Conservation (phyloP, 352 stramenopile species). For the Saprolegnia parasitica region DNA sequence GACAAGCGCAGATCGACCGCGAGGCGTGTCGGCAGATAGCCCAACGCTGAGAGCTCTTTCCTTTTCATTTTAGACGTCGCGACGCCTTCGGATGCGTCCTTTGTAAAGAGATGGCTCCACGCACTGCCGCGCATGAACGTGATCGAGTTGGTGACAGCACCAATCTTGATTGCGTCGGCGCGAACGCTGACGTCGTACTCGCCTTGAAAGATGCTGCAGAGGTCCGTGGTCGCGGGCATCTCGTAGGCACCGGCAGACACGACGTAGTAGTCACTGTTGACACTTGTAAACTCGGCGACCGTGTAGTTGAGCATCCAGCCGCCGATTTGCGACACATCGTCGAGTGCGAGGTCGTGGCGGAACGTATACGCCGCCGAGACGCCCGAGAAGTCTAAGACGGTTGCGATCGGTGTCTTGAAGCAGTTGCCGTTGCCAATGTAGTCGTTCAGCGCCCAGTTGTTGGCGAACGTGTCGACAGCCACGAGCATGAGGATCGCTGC, state of each 20-base stretch:
- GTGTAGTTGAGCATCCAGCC: neutral
- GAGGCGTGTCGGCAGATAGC: neutral
- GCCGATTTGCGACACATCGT: neutral
- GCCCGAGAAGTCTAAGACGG: neutral
- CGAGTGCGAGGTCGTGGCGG: neutral
- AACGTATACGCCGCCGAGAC: neutral
- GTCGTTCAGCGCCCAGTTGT: constrained; percentile 24
- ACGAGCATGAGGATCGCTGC: neutral
- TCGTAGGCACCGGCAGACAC: neutral
- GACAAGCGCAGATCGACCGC: neutral
- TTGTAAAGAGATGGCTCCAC: neutral
- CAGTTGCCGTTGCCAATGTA: constrained; percentile 17
- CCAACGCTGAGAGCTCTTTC: neutral
- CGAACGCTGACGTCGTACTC: neutral
- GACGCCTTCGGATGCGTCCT: neutral
- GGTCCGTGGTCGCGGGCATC: neutral
- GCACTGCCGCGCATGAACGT: constrained; percentile 21
- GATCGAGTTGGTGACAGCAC: neutral
- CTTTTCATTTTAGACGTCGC: neutral
- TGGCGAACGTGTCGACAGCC: neutral
- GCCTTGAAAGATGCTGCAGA: neutral
- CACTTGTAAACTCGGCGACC: neutral
- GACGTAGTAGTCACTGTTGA: neutral
- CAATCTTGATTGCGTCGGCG: neutral
- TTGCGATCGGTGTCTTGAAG: neutral